phyloP scores from a whole-genome alignment of 2,329 filamentous ascomycete species.

The Colletotrichum cereale region DNA sequence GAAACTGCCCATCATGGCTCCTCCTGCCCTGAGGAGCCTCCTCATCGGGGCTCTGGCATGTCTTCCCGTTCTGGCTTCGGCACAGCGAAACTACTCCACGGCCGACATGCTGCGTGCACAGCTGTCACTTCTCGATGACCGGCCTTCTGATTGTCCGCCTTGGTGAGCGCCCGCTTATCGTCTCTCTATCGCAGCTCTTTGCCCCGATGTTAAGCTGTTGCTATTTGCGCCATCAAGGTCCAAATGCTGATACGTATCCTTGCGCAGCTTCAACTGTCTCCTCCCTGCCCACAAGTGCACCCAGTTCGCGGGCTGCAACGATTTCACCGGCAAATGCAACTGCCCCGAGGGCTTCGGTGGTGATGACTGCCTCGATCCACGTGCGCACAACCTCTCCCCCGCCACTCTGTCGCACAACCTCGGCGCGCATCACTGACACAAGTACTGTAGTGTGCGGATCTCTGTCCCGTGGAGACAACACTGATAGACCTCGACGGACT shows the following conservation, averaged over 20 bases:
- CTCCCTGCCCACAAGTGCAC: conserved; percentile 91
- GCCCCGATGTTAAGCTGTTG: neutral
- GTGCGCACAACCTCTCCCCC: conserved; percentile 56
- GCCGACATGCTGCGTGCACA: conserved; percentile 72
- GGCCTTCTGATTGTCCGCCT: conserved; percentile 82
- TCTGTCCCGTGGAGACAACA: conserved; percentile 82
- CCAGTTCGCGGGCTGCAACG: conserved; percentile 91
- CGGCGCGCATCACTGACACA: conserved; percentile 37
- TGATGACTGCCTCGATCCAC: conserved; percentile 89
- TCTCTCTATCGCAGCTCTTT: conserved; percentile 41
- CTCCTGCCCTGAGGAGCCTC: conserved; percentile 52
- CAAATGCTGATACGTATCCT: conserved; percentile 44
- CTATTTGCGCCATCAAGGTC: neutral
- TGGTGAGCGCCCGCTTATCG: conserved; percentile 64
- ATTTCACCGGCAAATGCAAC: conserved; percentile 90
- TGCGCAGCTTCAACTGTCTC: conserved; percentile 92
- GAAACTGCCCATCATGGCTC: conserved; percentile 52
- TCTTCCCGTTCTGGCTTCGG: conserved; percentile 55
- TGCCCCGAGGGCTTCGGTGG: conserved; percentile 95
- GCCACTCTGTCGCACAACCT: conserved; percentile 5
- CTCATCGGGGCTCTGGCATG: conserved; percentile 54
- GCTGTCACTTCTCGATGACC: conserved; percentile 78
- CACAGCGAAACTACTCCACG: conserved; percentile 67
- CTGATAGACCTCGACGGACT: conserved; percentile 82
- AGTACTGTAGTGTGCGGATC: conserved; percentile 80